A percentile compares a stretch with the other conserved stretches of the same genome.
These are phyloP conservation scores for Diaporthe citri DNA, from an alignment of 2,329 filamentous ascomycete genomes.

Conservation along the genomic window DNA sequence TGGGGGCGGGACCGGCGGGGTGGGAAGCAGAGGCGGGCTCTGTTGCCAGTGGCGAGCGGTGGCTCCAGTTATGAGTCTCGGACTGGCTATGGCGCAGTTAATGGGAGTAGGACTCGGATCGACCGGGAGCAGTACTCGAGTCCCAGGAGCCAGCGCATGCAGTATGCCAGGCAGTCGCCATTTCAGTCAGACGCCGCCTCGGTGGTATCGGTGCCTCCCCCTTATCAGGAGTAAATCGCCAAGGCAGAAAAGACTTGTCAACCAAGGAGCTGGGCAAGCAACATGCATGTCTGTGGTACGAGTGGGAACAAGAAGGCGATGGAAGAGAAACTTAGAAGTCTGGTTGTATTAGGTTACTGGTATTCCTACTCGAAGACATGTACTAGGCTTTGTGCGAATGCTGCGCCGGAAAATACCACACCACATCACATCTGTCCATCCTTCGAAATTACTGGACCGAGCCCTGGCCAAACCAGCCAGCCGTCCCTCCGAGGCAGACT, in stretches of 20 bases:
- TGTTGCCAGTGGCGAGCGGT: background rate
- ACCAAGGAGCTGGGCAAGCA: too few relatives aligned
- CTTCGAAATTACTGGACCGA: too few relatives aligned
- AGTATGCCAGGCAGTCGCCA: background rate
- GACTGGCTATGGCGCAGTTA: background rate
- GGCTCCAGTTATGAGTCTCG: too few relatives aligned
- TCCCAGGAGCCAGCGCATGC: background rate
- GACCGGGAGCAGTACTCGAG: background rate
- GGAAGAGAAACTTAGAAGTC: too few relatives aligned
- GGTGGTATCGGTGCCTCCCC: background rate
- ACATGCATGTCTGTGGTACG: background rate
- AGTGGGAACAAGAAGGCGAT: background rate
- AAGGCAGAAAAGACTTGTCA: background rate
- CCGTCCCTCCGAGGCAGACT: background rate
- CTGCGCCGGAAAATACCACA: background rate
- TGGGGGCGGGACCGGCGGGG: fast-evolving
- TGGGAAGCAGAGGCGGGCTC: background rate
- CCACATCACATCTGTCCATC: background rate
- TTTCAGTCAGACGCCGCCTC: background rate
- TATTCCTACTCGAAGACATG: background rate
- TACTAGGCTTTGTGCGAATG: background rate
- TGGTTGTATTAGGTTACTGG: constrained; percentile 1
- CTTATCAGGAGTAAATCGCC: background rate
- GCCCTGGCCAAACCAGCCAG: background rate
- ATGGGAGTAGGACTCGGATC: background rate